A percentile compares a stretch with the other conserved stretches of the same genome.
These are phyloP conservation scores for Huntiella moniliformis DNA, from an alignment of 2,329 filamentous ascomycete species.

Conservation along the genomic window DNA sequence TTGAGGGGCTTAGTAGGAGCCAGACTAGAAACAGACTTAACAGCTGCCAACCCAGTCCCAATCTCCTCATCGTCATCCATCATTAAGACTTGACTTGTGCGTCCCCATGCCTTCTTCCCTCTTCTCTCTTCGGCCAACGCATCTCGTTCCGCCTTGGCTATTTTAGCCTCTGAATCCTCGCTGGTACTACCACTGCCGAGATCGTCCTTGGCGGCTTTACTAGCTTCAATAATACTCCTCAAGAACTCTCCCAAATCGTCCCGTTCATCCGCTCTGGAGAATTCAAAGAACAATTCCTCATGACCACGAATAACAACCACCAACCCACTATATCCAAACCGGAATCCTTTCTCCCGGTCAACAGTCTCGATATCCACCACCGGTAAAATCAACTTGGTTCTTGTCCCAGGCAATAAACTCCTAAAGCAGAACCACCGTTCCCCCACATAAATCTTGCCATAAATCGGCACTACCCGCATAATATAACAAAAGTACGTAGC, in stretches of 20 bases:
- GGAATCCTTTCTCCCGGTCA: slow-evolving; percentile 86
- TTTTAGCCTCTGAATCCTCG: slow-evolving; percentile 44
- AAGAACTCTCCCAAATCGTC: slow-evolving; percentile 54
- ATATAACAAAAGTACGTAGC: slow-evolving; percentile 86
- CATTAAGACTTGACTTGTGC: neutral
- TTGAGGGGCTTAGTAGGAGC: slow-evolving; percentile 63
- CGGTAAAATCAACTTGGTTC: slow-evolving; percentile 82
- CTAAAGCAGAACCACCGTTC: slow-evolving; percentile 80
- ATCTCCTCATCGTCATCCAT: neutral
- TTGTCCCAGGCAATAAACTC: slow-evolving; percentile 70
- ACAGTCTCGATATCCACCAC: slow-evolving; percentile 84
- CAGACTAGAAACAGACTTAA: slow-evolving; percentile 56
- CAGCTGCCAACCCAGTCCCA: slow-evolving; percentile 31
- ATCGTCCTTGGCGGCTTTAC: neutral
- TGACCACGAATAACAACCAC: slow-evolving; percentile 87
- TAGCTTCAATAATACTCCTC: neutral
- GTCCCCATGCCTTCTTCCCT: slow-evolving; percentile 19
- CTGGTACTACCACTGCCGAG: neutral
- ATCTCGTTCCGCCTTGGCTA: slow-evolving; percentile 62
- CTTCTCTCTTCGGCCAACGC: slow-evolving; percentile 40
- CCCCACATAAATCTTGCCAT: slow-evolving; percentile 92
- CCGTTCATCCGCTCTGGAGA: slow-evolving; percentile 53
- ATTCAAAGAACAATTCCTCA: slow-evolving; percentile 94
- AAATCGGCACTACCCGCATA: slow-evolving; percentile 75
- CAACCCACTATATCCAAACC: slow-evolving; percentile 76